These are phyloP conservation scores for Glebionis coronaria DNA, from an alignment of 129 eudicot genomes.

Conservation along the genomic window DNA sequence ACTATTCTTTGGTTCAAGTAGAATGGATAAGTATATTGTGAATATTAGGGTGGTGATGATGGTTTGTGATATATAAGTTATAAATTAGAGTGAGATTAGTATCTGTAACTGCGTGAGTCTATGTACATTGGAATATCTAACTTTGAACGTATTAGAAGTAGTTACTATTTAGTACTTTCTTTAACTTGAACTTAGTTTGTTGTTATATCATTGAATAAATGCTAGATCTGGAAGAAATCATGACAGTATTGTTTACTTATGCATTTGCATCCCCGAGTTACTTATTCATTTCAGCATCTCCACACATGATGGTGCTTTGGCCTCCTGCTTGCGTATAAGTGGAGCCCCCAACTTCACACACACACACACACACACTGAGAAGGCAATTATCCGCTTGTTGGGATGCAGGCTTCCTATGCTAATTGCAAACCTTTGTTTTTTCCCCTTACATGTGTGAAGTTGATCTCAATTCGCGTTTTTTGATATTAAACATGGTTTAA, in stretches of 20 bases:
- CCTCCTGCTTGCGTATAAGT: too few relatives aligned
- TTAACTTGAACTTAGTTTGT: conserved; percentile 6
- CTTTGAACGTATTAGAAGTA: not conserved
- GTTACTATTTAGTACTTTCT: not conserved
- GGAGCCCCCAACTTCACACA: too few relatives aligned
- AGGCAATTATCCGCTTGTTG: too few relatives aligned
- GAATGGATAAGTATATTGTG: not conserved
- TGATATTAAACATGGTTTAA: not conserved
- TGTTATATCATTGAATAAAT: not conserved
- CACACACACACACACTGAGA: not conserved
- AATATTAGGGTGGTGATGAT: conserved; percentile 6
- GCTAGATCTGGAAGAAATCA: not conserved
- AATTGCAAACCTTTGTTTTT: too few relatives aligned
- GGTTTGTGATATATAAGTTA: conserved; percentile 3
- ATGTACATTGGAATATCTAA: conserved; percentile 14
- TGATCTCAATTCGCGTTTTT: conserved; percentile 5
- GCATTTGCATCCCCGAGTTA: not conserved
- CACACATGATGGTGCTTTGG: not conserved
- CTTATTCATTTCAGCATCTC: not conserved
- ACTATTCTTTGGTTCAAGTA: conserved; percentile 1
- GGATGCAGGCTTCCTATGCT: too few relatives aligned
- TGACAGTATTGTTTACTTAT: not conserved
- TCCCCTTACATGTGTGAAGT: too few relatives aligned
- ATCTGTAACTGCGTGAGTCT: conserved; percentile 1
- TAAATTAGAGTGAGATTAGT: not conserved